Percentiles rank a stretch among this genome's conserved stretches.
Conservation (phyloP, 768 basidiomycete species). For the Auricularia sp. region DNA sequence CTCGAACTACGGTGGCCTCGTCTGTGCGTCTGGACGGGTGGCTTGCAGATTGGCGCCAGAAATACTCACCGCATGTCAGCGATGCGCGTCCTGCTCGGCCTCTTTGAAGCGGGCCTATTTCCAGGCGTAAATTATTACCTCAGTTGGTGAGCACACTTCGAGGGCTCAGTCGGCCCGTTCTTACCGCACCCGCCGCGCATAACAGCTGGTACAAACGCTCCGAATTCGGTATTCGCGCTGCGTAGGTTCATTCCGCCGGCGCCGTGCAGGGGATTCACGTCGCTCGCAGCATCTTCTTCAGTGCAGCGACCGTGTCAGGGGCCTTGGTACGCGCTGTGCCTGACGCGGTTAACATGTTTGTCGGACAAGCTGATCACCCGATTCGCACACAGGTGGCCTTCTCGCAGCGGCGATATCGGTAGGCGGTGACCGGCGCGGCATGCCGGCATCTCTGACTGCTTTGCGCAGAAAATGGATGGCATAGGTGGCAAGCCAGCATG, state of each 20-base stretch:
- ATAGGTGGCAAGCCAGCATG: not conserved
- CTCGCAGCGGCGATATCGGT: constrained; percentile 18
- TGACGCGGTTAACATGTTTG: not conserved
- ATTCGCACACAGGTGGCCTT: constrained; percentile 21
- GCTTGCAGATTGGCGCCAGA: not conserved
- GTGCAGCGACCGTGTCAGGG: constrained; percentile 72
- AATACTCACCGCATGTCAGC: constrained; percentile 24
- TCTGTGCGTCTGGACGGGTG: constrained; percentile 48
- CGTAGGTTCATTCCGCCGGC: constrained; percentile 21
- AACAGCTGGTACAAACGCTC: constrained; percentile 58
- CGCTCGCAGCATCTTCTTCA: constrained; percentile 44
- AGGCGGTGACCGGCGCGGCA: not conserved
- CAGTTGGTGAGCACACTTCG: constrained; percentile 42
- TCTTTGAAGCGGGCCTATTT: constrained; percentile 63
- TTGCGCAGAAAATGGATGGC: not conserved
- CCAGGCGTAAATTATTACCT: constrained; percentile 35
- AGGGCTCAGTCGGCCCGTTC: constrained; percentile 4
- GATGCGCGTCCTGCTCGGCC: constrained; percentile 62
- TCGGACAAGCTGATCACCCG: constrained; percentile 24
- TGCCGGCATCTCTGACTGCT: not conserved
- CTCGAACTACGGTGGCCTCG: constrained; percentile 55
- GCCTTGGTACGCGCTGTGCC: constrained; percentile 37
- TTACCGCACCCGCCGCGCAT: constrained; percentile 9
- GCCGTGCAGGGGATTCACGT: not conserved
- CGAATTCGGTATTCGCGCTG: constrained; percentile 56